Percentiles rank a stretch among this genome's conserved stretches.
Conservation (phyloP, 2,329 filamentous ascomycete species). For the Sporothrix curviconia region DNA sequence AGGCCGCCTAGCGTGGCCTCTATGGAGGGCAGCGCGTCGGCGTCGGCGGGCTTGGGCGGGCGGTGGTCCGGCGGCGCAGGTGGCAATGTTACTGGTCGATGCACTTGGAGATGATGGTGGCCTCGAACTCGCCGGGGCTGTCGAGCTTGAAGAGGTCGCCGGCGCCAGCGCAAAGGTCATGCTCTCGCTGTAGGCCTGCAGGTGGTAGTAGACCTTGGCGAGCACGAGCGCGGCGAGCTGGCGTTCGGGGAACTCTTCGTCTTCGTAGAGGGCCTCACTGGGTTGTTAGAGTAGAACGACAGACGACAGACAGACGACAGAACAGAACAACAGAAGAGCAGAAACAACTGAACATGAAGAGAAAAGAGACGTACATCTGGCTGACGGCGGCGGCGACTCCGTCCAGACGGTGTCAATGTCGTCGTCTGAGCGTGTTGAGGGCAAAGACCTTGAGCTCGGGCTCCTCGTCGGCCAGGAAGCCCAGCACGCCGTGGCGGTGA, state of each 20-base stretch:
- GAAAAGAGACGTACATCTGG: slow-evolving; percentile 65
- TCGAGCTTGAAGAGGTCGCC: slow-evolving; percentile 94
- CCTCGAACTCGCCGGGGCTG: slow-evolving; percentile 87
- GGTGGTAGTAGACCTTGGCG: slow-evolving; percentile 97
- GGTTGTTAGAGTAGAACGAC: slow-evolving; percentile 12
- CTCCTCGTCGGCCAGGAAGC: slow-evolving; percentile 92
- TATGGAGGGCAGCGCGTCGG: slow-evolving; percentile 55
- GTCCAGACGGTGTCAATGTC: slow-evolving; percentile 97
- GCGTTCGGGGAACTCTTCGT: slow-evolving; percentile 87
- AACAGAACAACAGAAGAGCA: neutral
- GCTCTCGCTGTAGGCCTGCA: slow-evolving; percentile 98
- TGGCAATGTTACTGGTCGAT: slow-evolving; percentile 94
- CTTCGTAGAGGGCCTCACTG: slow-evolving; percentile 96
- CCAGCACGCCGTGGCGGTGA: slow-evolving; percentile 92
- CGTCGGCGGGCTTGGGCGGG: slow-evolving; percentile 36
- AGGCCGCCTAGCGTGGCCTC: slow-evolving; percentile 70
- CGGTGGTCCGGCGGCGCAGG: slow-evolving; percentile 50
- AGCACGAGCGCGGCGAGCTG: slow-evolving; percentile 90
- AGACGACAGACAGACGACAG: neutral
- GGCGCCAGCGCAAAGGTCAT: slow-evolving; percentile 94
- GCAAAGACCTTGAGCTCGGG: slow-evolving; percentile 91
- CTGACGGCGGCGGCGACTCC: slow-evolving; percentile 88
- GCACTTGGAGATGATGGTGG: slow-evolving; percentile 98
- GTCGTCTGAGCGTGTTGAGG: slow-evolving; percentile 86
- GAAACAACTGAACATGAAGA: no score